Evolutionary conservation across 805 yeast species (phyloP), one percentile per base, ranked within the genome.

Genomic region (Brettanomyces bruxellensis): DNA sequence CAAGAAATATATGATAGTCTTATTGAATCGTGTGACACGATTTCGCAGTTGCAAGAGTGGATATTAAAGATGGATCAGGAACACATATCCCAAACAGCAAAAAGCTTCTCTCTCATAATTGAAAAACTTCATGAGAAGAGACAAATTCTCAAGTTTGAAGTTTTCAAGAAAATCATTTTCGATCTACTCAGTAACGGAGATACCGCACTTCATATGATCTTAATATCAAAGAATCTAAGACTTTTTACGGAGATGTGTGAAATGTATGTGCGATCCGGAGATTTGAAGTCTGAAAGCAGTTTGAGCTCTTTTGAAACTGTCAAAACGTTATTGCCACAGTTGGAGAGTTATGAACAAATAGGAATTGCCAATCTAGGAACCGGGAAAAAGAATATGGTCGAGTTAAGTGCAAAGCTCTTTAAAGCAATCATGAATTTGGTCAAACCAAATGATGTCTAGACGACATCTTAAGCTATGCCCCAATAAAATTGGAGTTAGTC

Each of bases 1-100:
- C 47, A 46, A 4, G 47, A 47, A 6, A 38, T 53, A 36, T 47
- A 49, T 40, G 55, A 53, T 37, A 53, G 54, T 6, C 49, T 57
- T 6, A 41, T 54, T 22, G 50, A 47, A 24, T 32, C 24, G 1
- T 12, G 47, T 14, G 40, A 36, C 3, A 36, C 28, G 12, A 8
- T 55, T 3, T 45, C 49, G 12, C 51, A 54, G 34, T 32, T 55
- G 4, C 30, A 47, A 34, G 46, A 47, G 11, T 38, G 40, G 25
- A 44, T 46, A 3, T 37, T 38, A 11, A 38, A 48, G 9, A 43
- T 49, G 45, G 44, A 35, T 25, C 40, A 12, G 25, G n/a, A 38
- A 14, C 40, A n/a, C 12, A 38, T 24, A 13, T 8, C 23, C 9
- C 32, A 49, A 14, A 45, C 41, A 9, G 24, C 32, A 6, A 46